Conservation (phyloP, 2,329 filamentous ascomycete genomes). For the Trichoderma arundinaceum region DNA sequence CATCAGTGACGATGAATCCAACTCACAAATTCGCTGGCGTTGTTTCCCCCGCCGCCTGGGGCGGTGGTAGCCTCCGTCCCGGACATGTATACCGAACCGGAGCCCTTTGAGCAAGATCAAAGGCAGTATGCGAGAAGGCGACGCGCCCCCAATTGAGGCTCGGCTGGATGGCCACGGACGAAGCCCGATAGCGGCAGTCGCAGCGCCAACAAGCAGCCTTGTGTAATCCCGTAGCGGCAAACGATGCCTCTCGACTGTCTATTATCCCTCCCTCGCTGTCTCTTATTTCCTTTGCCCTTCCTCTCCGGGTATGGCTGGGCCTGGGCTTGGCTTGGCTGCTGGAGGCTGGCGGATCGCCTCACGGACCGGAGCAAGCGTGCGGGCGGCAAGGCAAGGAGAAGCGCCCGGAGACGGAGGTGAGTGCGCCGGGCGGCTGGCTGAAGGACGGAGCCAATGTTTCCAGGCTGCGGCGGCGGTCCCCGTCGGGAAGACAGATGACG, state of each 20-base stretch:
- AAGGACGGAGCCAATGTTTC: slow-evolving; percentile 15
- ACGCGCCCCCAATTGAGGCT: slow-evolving; percentile 32
- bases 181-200: slow-evolving; percentile 5
- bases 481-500: background rate
- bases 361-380: slow-evolving; percentile 8
- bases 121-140: slow-evolving; percentile 13
- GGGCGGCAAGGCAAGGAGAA: slow-evolving; percentile 12
- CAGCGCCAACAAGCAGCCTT: slow-evolving; percentile 3
- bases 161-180: slow-evolving; percentile 1
- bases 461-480: background rate
- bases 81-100: slow-evolving; percentile 41
- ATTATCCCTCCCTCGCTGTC: background rate
- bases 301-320: background rate
- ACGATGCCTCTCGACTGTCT: background rate
- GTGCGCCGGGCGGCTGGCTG: slow-evolving; percentile 12
- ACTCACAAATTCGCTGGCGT: slow-evolving; percentile 95
- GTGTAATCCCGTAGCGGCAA: background rate
- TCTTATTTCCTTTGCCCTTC: background rate
- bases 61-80: slow-evolving; percentile 44
- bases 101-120: background rate
- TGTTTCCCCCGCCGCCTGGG: slow-evolving; percentile 65
- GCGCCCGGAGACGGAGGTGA: slow-evolving; percentile 13
- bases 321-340: slow-evolving; percentile 6
- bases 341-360: slow-evolving; percentile 6
- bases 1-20: background rate